These are phyloP conservation scores for Xylaria sp. DNA, from an alignment of 2,329 filamentous ascomycete genomes.

Conservation along the genomic window DNA sequence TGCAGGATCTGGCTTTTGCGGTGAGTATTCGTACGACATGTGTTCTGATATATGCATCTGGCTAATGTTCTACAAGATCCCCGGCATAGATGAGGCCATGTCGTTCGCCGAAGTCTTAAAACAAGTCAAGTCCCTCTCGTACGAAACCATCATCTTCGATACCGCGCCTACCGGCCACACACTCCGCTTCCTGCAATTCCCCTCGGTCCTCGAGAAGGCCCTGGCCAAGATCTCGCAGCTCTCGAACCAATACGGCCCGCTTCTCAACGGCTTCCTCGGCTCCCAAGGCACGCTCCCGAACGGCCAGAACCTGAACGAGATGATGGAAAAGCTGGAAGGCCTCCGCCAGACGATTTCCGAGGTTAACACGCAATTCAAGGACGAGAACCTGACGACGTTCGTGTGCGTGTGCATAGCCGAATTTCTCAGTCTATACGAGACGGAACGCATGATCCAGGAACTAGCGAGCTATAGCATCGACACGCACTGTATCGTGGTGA, in stretches of 20 bases:
- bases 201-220: conserved; percentile 95
- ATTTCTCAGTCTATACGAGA: conserved; percentile 96
- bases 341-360: conserved; percentile 91
- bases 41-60: neutral
- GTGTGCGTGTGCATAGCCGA: conserved; percentile 98
- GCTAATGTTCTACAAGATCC: conserved; percentile 64
- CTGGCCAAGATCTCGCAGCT: conserved; percentile 96
- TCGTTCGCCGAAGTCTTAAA: conserved; percentile 99
- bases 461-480: conserved; percentile 91
- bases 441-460: conserved; percentile 99
- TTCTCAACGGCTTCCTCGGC: conserved; percentile 91
- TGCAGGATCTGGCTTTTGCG: conserved; percentile 96
- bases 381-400: conserved; percentile 92
- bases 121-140: conserved; percentile 97
- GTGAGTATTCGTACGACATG: conserved; percentile 53
- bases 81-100: conserved; percentile 99
- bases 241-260: conserved; percentile 90
- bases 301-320: conserved; percentile 88
- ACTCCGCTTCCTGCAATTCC: conserved; percentile 97
- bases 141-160: conserved; percentile 99
- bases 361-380: conserved; percentile 98
- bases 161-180: conserved; percentile 98
- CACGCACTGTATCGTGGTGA: conserved; percentile 96
- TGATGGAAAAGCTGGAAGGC: conserved; percentile 92
- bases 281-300: conserved; percentile 76